Conservation (phyloP, 768 basidiomycete species). For the Russula olivacea region DNA sequence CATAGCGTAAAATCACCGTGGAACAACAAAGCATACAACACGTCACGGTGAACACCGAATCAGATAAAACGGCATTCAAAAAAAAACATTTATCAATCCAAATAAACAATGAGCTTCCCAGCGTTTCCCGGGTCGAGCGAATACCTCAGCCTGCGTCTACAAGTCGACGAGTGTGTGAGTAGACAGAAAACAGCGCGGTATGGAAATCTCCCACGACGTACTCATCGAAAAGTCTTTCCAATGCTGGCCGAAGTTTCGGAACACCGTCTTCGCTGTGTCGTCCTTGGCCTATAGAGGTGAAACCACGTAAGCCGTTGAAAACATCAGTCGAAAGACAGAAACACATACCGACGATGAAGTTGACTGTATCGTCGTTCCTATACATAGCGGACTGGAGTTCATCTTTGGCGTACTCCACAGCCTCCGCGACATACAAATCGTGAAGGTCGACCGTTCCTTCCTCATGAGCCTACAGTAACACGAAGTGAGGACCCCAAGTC, state of each 20-base stretch:
- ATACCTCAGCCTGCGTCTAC: background rate
- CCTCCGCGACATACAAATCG: constrained; percentile 9
- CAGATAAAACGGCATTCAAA: background rate
- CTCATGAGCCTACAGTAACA: background rate
- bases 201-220: background rate
- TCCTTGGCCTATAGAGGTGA: background rate
- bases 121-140: constrained; percentile 1
- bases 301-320: background rate
- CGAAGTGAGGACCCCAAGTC: background rate
- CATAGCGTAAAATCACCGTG: background rate
- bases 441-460: constrained; percentile 15
- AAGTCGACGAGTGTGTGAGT: background rate
- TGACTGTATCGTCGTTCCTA: background rate
- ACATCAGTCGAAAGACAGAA: background rate
- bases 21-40: background rate
- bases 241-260: constrained; percentile 12
- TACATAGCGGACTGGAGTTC: background rate
- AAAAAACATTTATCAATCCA: background rate
- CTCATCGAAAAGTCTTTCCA: constrained; percentile 5
- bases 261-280: background rate
- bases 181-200: background rate
- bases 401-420: constrained; percentile 5
- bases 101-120: constrained; percentile 11
- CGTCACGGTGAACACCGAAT: too few species aligned
- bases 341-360: constrained; percentile 14